Evolutionary conservation across 148 eudicot genomes (phyloP).

Genomic region (Cornus controversa): DNA sequence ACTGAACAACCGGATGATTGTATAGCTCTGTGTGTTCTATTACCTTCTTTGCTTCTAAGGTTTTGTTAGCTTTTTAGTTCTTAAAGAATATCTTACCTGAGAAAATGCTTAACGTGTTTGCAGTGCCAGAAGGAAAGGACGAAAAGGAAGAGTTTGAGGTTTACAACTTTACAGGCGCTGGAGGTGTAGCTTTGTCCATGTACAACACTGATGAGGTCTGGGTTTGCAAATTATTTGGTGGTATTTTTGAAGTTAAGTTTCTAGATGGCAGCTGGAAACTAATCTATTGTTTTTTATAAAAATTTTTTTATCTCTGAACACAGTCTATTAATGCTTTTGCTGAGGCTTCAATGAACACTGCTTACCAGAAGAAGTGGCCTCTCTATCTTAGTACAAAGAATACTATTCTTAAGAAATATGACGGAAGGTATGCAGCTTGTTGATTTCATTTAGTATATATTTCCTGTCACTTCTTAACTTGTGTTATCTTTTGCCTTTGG

Average conservation of each 20-base stretch:
- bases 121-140: slow-evolving; percentile 81
- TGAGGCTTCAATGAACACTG: slow-evolving; percentile 90
- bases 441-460: not conserved
- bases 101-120: slow-evolving; percentile 4
- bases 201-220: slow-evolving; percentile 95
- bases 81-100: not conserved
- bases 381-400: slow-evolving; percentile 96
- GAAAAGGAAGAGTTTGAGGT: slow-evolving; percentile 79
- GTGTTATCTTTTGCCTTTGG: not conserved
- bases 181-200: slow-evolving; percentile 91
- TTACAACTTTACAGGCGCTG: slow-evolving; percentile 69
- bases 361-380: slow-evolving; percentile 86
- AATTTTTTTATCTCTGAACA: not conserved
- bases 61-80: not conserved
- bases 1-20: not conserved
- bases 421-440: slow-evolving; percentile 59
- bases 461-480: not conserved
- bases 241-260: not conserved
- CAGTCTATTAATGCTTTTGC: slow-evolving; percentile 87
- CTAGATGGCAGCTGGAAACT: slow-evolving; percentile 9
- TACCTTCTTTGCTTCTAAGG: not conserved
- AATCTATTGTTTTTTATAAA: not conserved
- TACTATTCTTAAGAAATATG: slow-evolving; percentile 91
- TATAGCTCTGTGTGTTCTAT: too few species aligned
- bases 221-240: slow-evolving; percentile 8